phyloP scores from a whole-genome alignment of 331 rosid species.

The Ulmus americana region DNA sequence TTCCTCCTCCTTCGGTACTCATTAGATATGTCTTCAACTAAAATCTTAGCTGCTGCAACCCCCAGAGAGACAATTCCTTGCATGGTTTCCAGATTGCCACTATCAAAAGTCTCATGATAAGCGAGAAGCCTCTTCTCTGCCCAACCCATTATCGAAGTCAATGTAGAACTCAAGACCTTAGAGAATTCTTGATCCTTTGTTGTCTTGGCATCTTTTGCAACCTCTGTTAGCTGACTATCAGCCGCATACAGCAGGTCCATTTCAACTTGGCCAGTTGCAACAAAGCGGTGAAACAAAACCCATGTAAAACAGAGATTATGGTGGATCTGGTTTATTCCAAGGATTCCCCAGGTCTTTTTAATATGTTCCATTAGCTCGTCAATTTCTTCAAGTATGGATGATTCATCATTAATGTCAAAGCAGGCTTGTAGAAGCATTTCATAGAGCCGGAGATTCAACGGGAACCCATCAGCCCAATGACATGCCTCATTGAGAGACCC shows the following conservation, averaged over 20 bases:
- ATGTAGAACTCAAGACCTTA: constrained; percentile 53
- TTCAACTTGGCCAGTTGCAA: constrained; percentile 79
- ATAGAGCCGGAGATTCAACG: constrained; percentile 81
- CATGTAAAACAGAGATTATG: constrained; percentile 87
- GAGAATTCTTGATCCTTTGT: constrained; percentile 50
- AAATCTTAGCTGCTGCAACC: constrained; percentile 65
- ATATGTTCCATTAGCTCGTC: constrained; percentile 90
- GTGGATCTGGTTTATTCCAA: constrained; percentile 69
- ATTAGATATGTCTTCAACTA: constrained; percentile 63
- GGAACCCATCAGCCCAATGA: constrained; percentile 97
- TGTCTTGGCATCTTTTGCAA: constrained; percentile 66
- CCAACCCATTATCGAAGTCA: constrained; percentile 67
- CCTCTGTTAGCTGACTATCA: constrained; percentile 61
- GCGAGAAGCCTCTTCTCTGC: constrained; percentile 89
- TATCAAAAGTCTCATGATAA: constrained; percentile 68
- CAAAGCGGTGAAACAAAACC: constrained; percentile 82
- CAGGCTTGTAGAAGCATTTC: constrained; percentile 76
- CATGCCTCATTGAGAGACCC: constrained; percentile 62
- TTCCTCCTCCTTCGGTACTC: constrained; percentile 60
- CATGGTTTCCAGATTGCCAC: constrained; percentile 66
- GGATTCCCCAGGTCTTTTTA: constrained; percentile 93
- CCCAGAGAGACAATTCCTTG: constrained; percentile 77
- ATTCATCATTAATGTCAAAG: constrained; percentile 64
- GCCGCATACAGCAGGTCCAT: constrained; percentile 78
- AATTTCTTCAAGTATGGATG: constrained; percentile 72